A percentile compares a stretch with the other conserved stretches of the same genome.
phyloP scores from a whole-genome alignment of 352 stramenopile genomes.

The Pythium apleroticum region DNA sequence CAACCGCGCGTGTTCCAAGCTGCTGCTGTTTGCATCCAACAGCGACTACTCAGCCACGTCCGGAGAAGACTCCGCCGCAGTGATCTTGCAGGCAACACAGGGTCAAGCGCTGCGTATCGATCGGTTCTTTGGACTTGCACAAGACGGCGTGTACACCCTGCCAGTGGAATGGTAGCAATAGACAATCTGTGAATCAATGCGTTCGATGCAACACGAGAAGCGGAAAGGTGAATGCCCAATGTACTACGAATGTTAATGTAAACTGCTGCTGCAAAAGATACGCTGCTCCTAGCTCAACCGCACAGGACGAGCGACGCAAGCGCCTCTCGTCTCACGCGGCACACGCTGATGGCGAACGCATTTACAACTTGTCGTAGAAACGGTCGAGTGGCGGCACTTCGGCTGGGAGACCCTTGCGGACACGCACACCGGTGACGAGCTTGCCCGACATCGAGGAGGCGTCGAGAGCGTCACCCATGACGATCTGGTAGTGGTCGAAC shows the following conservation, averaged over 20 bases:
- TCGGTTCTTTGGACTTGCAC: slow-evolving; percentile 22
- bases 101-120: slow-evolving; percentile 19
- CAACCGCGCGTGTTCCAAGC: slow-evolving; percentile 20
- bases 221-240: slow-evolving; percentile 25
- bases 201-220: neutral
- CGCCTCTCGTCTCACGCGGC: neutral
- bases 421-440: slow-evolving; percentile 92
- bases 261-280: slow-evolving; percentile 25
- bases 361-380: slow-evolving; percentile 99
- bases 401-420: slow-evolving; percentile 97
- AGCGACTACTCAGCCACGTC: slow-evolving; percentile 23
- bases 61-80: neutral
- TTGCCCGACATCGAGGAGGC: slow-evolving; percentile 94
- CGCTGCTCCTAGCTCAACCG: slow-evolving; percentile 14
- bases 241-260: slow-evolving; percentile 36
- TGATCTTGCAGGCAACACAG: neutral
- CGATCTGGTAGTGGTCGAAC: slow-evolving; percentile 99
- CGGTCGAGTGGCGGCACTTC: slow-evolving; percentile 97
- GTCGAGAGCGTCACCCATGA: slow-evolving; percentile 93
- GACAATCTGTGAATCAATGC: no score
- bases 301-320: neutral
- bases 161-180: slow-evolving; percentile 15
- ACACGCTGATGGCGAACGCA: slow-evolving; percentile 5
- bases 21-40: slow-evolving; percentile 34
- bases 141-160: slow-evolving; percentile 26